A percentile compares a stretch with the other conserved stretches of the same genome.
phyloP scores from a whole-genome alignment of 2,329 filamentous ascomycete genomes.

The Colletotrichum chrysophilum region DNA sequence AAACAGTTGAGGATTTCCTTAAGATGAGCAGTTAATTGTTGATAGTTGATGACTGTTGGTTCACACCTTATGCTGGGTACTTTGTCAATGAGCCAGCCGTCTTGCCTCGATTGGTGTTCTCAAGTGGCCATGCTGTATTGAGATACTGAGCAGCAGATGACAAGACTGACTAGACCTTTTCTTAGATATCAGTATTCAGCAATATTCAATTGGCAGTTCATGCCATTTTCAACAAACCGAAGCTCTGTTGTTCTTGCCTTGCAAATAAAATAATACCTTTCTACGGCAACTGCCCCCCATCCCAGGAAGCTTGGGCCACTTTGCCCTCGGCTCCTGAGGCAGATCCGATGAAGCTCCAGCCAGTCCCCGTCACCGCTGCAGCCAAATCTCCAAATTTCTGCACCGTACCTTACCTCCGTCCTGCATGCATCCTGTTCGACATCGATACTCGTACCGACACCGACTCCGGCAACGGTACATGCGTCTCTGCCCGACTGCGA shows the following conservation, averaged over 20 bases:
- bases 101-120: neutral
- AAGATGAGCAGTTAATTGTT: neutral
- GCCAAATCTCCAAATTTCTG: neutral
- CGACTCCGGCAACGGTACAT: neutral
- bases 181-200: neutral
- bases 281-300: neutral
- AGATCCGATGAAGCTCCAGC: neutral
- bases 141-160: neutral
- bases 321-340: neutral
- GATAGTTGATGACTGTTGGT: fast-evolving
- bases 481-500: conserved; percentile 7
- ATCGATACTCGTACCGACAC: neutral
- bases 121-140: neutral
- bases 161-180: neutral
- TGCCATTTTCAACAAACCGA: neutral
- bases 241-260: neutral
- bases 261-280: neutral
- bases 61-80: neutral
- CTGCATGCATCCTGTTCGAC: conserved; percentile 19
- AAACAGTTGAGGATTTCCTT: neutral
- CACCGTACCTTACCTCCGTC: neutral
- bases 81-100: neutral
- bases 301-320: neutral
- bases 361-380: neutral
- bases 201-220: neutral